Evolutionary conservation across 371 early-diverging fungal genomes (phyloP), one percentile per base, ranked within the genome.

Genomic region (Apophysomyces trapeziformis): DNA sequence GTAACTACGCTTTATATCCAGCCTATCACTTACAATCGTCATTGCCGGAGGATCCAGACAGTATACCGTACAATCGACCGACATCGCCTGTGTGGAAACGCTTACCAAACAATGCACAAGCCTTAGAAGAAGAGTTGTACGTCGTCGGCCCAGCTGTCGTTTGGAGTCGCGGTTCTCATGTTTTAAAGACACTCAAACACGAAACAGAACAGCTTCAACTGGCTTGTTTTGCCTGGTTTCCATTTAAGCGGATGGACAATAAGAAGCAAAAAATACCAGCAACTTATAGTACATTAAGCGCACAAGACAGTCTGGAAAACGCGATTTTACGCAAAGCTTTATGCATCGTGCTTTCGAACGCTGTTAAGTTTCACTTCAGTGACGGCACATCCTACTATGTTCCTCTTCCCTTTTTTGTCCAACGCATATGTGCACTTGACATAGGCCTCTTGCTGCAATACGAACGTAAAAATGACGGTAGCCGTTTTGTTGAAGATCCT

Each of bases 171-270:
- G 67, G 60, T 4, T 54, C 41, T 3, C 70, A 70, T 37, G 54
- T 70, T 7, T 32, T 66, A 13, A 58, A 66, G 32, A 58, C 67
- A 6, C 37, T 70, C 37, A 64, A 66, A 41, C 67, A 63, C 18
- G 56, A 63, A 37, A 39, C 60, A 16, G 65, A 64, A 38, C 65
- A 61, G 16, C 64, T 70, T 18, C 58, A 66, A 35, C 35, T 63
- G 14, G 70, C 70, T 16, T 39, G 63, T 9, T 70, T 70, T 64
- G 70, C 64, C 11, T 70, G 70, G 70, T 70, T 70, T 60, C 70
- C 65, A 13, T 66, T 64, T n/a, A 38, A 61, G 50, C 9, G 21
- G 2, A 36, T 57, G 7, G 12, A 66, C 35, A n/a, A 37, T 50
- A 59, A 44, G 21, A 50, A 50, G 35, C 54, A 11, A 1, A 50